A percentile compares a stretch with the other conserved stretches of the same genome.
These are phyloP conservation scores for Xylaria longipes DNA, from an alignment of 495 filamentous ascomycete species.

Conservation along the genomic window DNA sequence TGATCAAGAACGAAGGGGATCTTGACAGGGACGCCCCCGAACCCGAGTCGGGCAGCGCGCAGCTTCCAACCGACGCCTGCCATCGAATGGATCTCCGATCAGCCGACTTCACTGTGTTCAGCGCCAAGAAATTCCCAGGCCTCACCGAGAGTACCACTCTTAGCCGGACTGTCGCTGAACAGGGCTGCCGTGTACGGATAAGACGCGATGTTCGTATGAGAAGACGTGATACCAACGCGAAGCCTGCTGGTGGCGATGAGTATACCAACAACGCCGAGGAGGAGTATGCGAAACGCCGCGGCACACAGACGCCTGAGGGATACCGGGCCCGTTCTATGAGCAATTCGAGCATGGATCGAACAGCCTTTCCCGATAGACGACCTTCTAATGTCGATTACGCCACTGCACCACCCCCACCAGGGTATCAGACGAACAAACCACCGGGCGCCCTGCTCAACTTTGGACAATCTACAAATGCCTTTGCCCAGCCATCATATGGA, in stretches of 20 bases:
- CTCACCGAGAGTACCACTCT: constrained; percentile 87
- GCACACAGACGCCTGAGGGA: constrained; percentile 67
- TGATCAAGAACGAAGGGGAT: constrained; percentile 74
- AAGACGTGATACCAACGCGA: constrained; percentile 80
- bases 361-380: constrained; percentile 57
- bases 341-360: constrained; percentile 66
- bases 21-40: constrained; percentile 48
- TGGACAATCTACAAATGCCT: constrained; percentile 30
- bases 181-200: constrained; percentile 96
- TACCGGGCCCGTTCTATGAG: constrained; percentile 78
- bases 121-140: constrained; percentile 98
- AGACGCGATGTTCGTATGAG: constrained; percentile 97
- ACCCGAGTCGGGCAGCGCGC: constrained; percentile 44
- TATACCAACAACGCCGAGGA: constrained; percentile 73
- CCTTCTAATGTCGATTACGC: constrained; percentile 64
- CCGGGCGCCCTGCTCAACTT: constrained; percentile 43
- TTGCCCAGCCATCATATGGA: constrained; percentile 38
- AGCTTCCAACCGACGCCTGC: constrained; percentile 58
- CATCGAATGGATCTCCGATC: constrained; percentile 88
- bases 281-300: constrained; percentile 61
- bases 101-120: constrained; percentile 85
- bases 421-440: constrained; percentile 48
- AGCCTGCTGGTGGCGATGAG: constrained; percentile 70
- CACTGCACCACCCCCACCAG: constrained; percentile 47
- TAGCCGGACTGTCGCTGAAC: constrained; percentile 91